phyloP scores from a whole-genome alignment of 257 asterid species.

The Orobanche coerulescens region DNA sequence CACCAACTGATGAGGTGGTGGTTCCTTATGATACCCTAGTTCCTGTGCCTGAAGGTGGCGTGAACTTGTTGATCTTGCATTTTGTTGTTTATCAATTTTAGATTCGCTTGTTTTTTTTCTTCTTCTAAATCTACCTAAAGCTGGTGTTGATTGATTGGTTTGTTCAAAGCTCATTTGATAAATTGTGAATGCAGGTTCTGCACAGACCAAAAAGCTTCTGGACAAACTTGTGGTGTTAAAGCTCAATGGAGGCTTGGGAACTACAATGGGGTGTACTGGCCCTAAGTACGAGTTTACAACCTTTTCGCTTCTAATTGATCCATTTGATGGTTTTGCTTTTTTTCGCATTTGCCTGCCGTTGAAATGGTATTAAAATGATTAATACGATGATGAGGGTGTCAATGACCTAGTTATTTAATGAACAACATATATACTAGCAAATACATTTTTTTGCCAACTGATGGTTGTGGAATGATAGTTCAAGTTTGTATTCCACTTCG shows the following conservation, averaged over 20 bases:
- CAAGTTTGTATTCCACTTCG: background rate
- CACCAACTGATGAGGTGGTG: slow-evolving; percentile 61
- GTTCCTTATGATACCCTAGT: slow-evolving; percentile 84
- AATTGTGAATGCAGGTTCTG: slow-evolving; percentile 45
- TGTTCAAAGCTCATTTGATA: background rate
- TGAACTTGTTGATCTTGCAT: background rate
- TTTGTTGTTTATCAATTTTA: background rate
- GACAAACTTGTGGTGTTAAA: slow-evolving; percentile 91
- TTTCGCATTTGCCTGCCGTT: slow-evolving; percentile 11
- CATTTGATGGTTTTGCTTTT: slow-evolving; percentile 18
- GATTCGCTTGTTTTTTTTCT: background rate
- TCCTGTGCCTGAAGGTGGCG: slow-evolving; percentile 71
- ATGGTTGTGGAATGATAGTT: background rate
- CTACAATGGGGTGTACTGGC: slow-evolving; percentile 99
- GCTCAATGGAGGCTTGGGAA: slow-evolving; percentile 99
- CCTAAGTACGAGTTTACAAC: slow-evolving; percentile 63
- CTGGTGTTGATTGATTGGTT: background rate
- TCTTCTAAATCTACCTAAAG: background rate
- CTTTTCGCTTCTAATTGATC: slow-evolving; percentile 2
- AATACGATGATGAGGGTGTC: background rate
- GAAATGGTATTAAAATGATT: slow-evolving; percentile 13
- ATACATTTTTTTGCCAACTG: background rate
- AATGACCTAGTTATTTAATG: background rate
- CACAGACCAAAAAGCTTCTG: slow-evolving; percentile 61
- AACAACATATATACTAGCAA: background rate